Evolutionary conservation across 345 rosid genomes (phyloP), one percentile per base, ranked within the genome.

Genomic region (Anastatica hierochuntica): DNA sequence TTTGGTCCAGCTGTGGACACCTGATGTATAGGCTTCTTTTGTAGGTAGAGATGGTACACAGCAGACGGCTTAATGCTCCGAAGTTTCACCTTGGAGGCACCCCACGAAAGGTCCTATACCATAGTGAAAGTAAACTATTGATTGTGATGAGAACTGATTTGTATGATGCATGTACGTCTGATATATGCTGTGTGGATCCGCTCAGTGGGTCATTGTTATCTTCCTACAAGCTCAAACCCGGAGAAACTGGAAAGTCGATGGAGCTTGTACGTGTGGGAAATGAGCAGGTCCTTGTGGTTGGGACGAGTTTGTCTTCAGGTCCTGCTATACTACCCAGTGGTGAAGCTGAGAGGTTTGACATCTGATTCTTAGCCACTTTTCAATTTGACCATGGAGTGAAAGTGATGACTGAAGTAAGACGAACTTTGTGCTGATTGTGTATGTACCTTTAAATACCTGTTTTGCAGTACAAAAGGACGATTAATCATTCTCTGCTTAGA

Each of bases 311-410:
- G 35, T 83, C 90, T 39, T 70, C 84, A 65, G 95, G 97, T 71
- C 98, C 94, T 37, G 96, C 95, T 61, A 76, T 85, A 55, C 74
- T 92, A 95, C 85, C 90, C 60, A 88, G 90, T 64, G 98, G 98
- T 60, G 98, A 92, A 79, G 97, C 97, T 44, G 98, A 92, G 79
- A 85, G 97, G 98, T 92, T 21, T 29, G 24, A 27, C 41, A 35
- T 65, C 60, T 65, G 21, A 36, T 46, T 48, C 40, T 41, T 41
- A 15, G 53, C 30, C 23, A 43, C 15, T 66, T 58, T 38, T 14
- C 50, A 35, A 15, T 43, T 57, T 65, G 58, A 49, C 34, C 40
- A 10, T 43, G 30, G 23, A 21, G 49, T 29, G 26, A 54, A 63
- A 39, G n/a, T 44, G 34, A 35, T 54, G 56, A 39, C 49, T 47